A percentile compares a stretch with the other conserved stretches of the same genome.
These are phyloP conservation scores for Dillenia turbinata DNA, from an alignment of 164 flowering plant genomes.

Conservation along the genomic window DNA sequence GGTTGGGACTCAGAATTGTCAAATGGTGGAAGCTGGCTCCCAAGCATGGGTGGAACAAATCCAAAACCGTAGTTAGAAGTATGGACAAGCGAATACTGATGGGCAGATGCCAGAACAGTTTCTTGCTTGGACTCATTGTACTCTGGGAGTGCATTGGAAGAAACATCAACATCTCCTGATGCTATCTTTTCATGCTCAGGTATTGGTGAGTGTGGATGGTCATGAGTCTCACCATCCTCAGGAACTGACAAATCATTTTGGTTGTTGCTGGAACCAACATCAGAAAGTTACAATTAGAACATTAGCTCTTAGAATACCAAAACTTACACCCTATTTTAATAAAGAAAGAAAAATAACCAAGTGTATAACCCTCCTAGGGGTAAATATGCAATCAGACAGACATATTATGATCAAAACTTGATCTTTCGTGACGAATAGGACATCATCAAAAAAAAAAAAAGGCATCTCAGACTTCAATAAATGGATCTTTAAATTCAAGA, in stretches of 20 bases:
- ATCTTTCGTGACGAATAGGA: not conserved
- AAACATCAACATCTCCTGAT: constrained; percentile 34
- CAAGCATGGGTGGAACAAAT: constrained; percentile 49
- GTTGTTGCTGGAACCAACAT: constrained; percentile 25
- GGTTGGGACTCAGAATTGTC: constrained; percentile 72
- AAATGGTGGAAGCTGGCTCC: constrained; percentile 53
- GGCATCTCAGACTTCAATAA: no score
- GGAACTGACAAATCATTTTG: constrained; percentile 28
- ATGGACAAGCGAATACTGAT: constrained; percentile 49
- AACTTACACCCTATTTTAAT: no score
- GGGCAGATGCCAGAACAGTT: constrained; percentile 35
- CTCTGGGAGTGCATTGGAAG: constrained; percentile 37
- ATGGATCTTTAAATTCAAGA: no score
- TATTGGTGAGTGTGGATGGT: constrained; percentile 35
- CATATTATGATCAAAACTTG: no score
- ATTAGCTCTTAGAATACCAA: no score
- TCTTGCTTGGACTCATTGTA: constrained; percentile 54
- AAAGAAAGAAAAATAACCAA: no score
- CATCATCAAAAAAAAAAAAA: not conserved
- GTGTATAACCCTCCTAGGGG: no score
- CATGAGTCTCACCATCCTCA: constrained; percentile 39
- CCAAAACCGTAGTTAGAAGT: constrained; percentile 56
- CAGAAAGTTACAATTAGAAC: no score
- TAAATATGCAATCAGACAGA: no score
- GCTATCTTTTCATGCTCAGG: constrained; percentile 34